phyloP scores from a whole-genome alignment of 352 stramenopile species.

The Phytophthora capsici region DNA sequence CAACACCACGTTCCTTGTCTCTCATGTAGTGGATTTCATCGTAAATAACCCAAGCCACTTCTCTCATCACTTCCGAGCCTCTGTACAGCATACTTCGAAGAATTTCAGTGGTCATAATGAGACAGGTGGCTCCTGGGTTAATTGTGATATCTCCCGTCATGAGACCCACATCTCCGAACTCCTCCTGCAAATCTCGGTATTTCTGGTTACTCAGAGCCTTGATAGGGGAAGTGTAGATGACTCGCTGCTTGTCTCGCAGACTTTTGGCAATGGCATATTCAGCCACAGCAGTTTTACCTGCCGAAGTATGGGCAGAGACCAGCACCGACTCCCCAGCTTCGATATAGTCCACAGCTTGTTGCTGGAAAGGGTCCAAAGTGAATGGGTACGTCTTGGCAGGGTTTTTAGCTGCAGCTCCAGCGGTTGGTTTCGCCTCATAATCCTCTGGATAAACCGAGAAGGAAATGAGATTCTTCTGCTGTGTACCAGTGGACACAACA shows the following conservation, averaged over 20 bases:
- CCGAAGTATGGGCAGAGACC: constrained; percentile 98
- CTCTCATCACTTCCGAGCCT: constrained; percentile 97
- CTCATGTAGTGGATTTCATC: constrained; percentile 99
- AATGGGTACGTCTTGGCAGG: constrained; percentile 99
- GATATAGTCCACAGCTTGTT: constrained; percentile 96
- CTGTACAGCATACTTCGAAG: constrained; percentile 99
- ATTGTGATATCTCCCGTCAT: constrained; percentile 99
- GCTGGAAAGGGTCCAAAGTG: constrained; percentile 98
- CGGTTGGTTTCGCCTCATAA: constrained; percentile 54
- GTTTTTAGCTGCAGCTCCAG: constrained; percentile 58
- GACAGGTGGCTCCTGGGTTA: constrained; percentile 97
- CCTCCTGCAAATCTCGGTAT: constrained; percentile 97
- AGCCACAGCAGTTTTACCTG: constrained; percentile 96
- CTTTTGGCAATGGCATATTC: constrained; percentile 99
- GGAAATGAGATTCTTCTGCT: constrained; percentile 96
- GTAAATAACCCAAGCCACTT: constrained; percentile 99
- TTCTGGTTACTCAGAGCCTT: constrained; percentile 99
- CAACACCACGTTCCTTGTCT: constrained; percentile 97
- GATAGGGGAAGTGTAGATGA: constrained; percentile 99
- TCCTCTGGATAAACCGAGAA: constrained; percentile 93
- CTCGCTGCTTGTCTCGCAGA: constrained; percentile 90
- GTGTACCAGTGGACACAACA: constrained; percentile 92
- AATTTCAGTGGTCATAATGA: constrained; percentile 99
- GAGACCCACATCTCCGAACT: constrained; percentile 96
- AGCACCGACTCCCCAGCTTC: constrained; percentile 97